Conservation (phyloP, 1,284 basidiomycete species). For the Bjerkandera adusta region DNA sequence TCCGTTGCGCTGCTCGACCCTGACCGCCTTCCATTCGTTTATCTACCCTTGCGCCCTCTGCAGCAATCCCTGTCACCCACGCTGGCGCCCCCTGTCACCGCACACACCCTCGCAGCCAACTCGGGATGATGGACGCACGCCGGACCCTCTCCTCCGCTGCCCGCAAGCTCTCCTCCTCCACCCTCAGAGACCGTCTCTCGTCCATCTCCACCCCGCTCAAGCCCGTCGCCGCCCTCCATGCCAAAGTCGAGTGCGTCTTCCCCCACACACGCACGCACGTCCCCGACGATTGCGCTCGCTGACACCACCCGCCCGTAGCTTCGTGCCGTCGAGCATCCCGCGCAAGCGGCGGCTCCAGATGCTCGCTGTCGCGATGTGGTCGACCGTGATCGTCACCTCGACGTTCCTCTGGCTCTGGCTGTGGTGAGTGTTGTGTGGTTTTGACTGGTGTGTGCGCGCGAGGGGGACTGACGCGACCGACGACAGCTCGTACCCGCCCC, state of each 20-base stretch:
- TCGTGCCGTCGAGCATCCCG: conserved; percentile 75
- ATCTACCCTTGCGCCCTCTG: background rate
- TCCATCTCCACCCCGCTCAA: conserved; percentile 57
- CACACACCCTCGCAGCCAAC: conserved; percentile 1
- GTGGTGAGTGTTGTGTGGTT: conserved; percentile 67
- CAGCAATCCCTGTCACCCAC: background rate
- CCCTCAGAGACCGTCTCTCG: conserved; percentile 57
- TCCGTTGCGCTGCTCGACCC: background rate
- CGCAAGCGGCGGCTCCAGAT: conserved; percentile 82
- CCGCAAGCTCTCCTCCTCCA: conserved; percentile 32
- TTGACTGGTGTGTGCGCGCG: conserved; percentile 1
- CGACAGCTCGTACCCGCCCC: conserved; percentile 78
- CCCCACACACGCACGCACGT: background rate
- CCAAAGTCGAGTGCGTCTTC: conserved; percentile 64
- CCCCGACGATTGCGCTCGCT: background rate
- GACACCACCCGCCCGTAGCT: conserved; percentile 39
- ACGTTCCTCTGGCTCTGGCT: conserved; percentile 74
- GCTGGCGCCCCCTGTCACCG: conserved; percentile 6
- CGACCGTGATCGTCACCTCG: conserved; percentile 72
- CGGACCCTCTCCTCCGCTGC: conserved; percentile 30
- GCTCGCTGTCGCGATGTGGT: conserved; percentile 86
- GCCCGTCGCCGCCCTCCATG: conserved; percentile 59
- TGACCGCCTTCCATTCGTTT: conserved; percentile 6
- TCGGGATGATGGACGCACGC: conserved; percentile 28
- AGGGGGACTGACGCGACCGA: background rate